phyloP scores from a whole-genome alignment of 805 yeast species.

The Starmerella bombicola region DNA sequence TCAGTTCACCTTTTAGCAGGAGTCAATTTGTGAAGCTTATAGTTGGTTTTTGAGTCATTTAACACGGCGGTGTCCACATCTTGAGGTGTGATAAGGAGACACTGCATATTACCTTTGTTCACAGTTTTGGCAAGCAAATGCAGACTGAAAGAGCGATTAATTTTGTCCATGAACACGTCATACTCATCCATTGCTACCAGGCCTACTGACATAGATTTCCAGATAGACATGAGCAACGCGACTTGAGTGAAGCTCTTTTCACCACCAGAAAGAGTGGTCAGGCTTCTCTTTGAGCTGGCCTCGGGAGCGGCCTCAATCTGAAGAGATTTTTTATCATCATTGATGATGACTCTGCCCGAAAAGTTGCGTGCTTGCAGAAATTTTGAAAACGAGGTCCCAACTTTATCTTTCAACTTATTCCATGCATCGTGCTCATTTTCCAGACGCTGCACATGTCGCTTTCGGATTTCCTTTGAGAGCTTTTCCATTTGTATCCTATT shows the following conservation, averaged over 20 bases:
- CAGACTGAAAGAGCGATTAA: slow-evolving; percentile 71
- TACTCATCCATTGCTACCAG: slow-evolving; percentile 87
- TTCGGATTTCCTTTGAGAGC: neutral
- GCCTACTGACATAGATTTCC: slow-evolving; percentile 84
- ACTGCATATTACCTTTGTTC: slow-evolving; percentile 56
- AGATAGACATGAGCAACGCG: slow-evolving; percentile 72
- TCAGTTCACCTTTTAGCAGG: too few relatives aligned
- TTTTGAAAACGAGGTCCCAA: neutral
- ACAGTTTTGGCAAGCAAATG: slow-evolving; percentile 59
- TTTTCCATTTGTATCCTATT: neutral
- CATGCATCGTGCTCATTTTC: slow-evolving; percentile 10
- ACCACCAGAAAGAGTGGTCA: slow-evolving; percentile 87
- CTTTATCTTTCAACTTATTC: slow-evolving; percentile 8
- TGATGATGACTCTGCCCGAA: slow-evolving; percentile 58
- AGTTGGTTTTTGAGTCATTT: neutral
- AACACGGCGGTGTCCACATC: slow-evolving; percentile 41
- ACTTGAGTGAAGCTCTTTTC: slow-evolving; percentile 91
- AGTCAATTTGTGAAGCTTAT: slow-evolving; percentile 4
- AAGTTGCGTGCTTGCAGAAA: slow-evolving; percentile 46
- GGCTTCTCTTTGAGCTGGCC: slow-evolving; percentile 42
- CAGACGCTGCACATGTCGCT: slow-evolving; percentile 3
- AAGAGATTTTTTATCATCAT: slow-evolving; percentile 31
- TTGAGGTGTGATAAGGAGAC: slow-evolving; percentile 88
- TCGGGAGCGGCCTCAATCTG: slow-evolving; percentile 23
- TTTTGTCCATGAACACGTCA: slow-evolving; percentile 95